Conservation (phyloP, 805 yeast species). For the Pichia heedii region DNA sequence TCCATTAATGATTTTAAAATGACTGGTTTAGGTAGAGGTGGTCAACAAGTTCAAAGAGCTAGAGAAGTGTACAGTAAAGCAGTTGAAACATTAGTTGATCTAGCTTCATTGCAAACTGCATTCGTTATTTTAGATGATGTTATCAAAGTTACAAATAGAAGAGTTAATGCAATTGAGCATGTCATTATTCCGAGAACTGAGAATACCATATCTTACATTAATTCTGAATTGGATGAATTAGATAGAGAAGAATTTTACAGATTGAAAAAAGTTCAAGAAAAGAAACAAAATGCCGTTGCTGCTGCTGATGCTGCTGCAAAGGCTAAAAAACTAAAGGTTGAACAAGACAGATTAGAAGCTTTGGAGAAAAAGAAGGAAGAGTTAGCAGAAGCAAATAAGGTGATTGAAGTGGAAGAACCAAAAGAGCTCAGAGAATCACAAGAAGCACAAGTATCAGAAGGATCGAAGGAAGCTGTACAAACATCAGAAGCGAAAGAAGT, state of each 20-base stretch:
- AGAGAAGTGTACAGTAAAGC: conserved; percentile 89
- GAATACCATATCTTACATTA: conserved; percentile 84
- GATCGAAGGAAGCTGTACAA: conserved; percentile 15
- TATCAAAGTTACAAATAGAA: conserved; percentile 93
- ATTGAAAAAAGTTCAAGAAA: conserved; percentile 91
- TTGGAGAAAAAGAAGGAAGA: conserved; percentile 13
- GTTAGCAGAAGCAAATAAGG: conserved; percentile 14
- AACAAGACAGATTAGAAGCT: conserved; percentile 3
- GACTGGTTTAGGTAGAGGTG: conserved; percentile 98
- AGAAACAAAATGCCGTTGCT: conserved; percentile 76
- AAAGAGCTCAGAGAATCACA: too few relatives aligned
- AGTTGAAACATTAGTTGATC: conserved; percentile 92
- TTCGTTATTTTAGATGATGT: conserved; percentile 95
- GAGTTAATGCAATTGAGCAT: conserved; percentile 98
- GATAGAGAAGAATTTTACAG: conserved; percentile 98
- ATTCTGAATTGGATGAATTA: conserved; percentile 92
- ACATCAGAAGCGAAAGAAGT: conserved; percentile 12
- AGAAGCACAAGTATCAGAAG: neutral
- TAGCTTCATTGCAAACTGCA: conserved; percentile 95
- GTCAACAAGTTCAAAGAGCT: conserved; percentile 95
- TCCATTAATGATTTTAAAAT: conserved; percentile 87
- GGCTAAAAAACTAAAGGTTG: conserved; percentile 23
- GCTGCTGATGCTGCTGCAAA: conserved; percentile 48
- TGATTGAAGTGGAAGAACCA: conserved; percentile 12
- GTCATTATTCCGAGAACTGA: conserved; percentile 97